A percentile compares a stretch with the other conserved stretches of the same genome.
phyloP scores from a whole-genome alignment of 768 basidiomycete genomes.

The Nevesoporus exiguus region DNA sequence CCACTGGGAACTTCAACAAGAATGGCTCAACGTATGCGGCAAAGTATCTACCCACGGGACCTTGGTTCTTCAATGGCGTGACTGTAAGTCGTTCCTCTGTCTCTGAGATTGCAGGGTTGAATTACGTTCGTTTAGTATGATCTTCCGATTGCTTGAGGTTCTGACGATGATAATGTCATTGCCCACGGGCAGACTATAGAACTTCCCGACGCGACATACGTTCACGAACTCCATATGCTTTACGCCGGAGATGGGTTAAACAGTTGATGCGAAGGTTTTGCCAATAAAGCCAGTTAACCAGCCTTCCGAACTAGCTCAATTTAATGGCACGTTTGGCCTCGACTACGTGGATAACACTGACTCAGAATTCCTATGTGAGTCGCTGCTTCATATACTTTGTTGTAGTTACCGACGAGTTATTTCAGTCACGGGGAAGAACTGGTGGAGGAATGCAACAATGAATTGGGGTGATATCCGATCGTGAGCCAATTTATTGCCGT shows the following conservation, averaged over 20 bases:
- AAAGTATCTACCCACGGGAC: conserved; percentile 38
- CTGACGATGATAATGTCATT: conserved; percentile 42
- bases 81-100: conserved; percentile 26
- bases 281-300: background rate
- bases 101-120: background rate
- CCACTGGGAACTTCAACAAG: conserved; percentile 40
- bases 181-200: conserved; percentile 40
- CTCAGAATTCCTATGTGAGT: conserved; percentile 35
- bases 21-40: conserved; percentile 39
- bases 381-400: background rate
- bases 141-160: conserved; percentile 41
- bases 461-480: conserved; percentile 42
- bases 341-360: conserved; percentile 37
- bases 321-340: conserved; percentile 34
- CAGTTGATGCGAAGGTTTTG: conserved; percentile 19
- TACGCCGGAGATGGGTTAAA: conserved; percentile 42
- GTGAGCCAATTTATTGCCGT: conserved; percentile 27
- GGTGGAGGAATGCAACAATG: conserved; percentile 40
- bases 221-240: conserved; percentile 47
- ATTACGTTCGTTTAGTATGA: conserved; percentile 34
- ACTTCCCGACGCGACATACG: conserved; percentile 30
- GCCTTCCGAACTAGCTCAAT: conserved; percentile 26
- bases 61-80: conserved; percentile 39
- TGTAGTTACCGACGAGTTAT: background rate
- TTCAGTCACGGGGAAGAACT: conserved; percentile 45